Base-by-base conservation (phyloP, 768 basidiomycete genomes). In the Russula compacta region DNA sequence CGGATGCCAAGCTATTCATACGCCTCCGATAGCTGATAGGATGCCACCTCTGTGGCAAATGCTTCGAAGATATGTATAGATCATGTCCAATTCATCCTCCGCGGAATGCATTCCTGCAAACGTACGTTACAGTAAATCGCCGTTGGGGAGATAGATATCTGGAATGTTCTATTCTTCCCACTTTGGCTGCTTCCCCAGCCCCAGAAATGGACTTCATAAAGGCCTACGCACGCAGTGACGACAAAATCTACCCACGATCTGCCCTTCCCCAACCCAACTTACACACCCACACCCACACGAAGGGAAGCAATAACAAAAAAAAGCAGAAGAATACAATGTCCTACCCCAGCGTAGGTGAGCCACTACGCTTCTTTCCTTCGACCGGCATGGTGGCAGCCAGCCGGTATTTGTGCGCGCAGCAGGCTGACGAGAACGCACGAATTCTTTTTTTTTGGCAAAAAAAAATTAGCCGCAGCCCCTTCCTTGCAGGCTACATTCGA, bases 341-440 rank as follows among this genome's bases (percentile, higher is more conserved):
- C 10, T 49, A 17, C 33, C n/a, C 39, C 29, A 19, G 54, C n/a
- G 53, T n/a, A 48, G 59, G 59, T 60, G 47, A 53, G 59, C 11
- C 14, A 6, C 19, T 33, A 14, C 29, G 29, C 10, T 21, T 36
- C 42, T 21, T 51, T 52, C 21, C 24, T 47, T 44, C 38, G 29
- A 15, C 38, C 39, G 24, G 39, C 17, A 15, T 42, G 4, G n/a
- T 21, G 29, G 19, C n/a, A 19, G 54, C 29, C 24, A n/a, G 21
- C 36, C 49, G 49, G 57, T 6, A 15, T 51, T 58, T 58, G 32
- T 33, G 48, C 57, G 57, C 33, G 9, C 21, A 39, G 17, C 42
- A 36, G 2, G 58, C 50, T 59, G 19, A 57, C 48, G 39, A 32
- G 46, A 56, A 29, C 3, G 4, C 21, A 15, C n/a, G 17, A 12